phyloP scores from a whole-genome alignment of 768 basidiomycete species.

The Phallus indusiatus region DNA sequence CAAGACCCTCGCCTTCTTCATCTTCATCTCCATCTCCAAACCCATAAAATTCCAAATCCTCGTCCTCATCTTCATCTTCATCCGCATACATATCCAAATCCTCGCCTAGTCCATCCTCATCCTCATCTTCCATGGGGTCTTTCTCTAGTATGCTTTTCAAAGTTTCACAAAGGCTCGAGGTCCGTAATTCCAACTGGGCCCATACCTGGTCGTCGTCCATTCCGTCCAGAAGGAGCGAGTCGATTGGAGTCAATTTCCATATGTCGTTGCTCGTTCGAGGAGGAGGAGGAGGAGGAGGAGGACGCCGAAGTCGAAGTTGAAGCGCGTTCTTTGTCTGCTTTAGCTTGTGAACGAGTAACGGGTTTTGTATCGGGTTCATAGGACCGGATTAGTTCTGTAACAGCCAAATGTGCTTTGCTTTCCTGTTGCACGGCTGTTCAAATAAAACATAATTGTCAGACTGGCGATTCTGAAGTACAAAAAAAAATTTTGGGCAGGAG shows the following conservation, averaged over 20 bases:
- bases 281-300: constrained; percentile 16
- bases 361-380: constrained; percentile 60
- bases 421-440: constrained; percentile 44
- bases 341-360: constrained; percentile 63
- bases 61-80: constrained; percentile 10
- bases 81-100: constrained; percentile 11
- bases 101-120: constrained; percentile 20
- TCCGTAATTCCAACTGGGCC: constrained; percentile 84
- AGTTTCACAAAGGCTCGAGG: constrained; percentile 58
- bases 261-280: constrained; percentile 18
- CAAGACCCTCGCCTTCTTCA: constrained; percentile 21
- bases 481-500: background rate
- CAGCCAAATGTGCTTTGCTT: constrained; percentile 45
- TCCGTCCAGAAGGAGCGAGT: constrained; percentile 62
- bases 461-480: background rate
- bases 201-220: constrained; percentile 87
- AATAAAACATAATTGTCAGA: background rate
- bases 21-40: constrained; percentile 22
- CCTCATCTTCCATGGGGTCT: constrained; percentile 23
- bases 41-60: constrained; percentile 13
- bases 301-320: constrained; percentile 19
- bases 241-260: constrained; percentile 56
- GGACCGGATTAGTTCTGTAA: constrained; percentile 57
- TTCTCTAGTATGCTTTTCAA: constrained; percentile 53
- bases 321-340: constrained; percentile 32